Evolutionary conservation across 179 eudicot genomes (phyloP), one percentile per base, ranked within the genome.

Genomic region (Drosera spatulata): DNA sequence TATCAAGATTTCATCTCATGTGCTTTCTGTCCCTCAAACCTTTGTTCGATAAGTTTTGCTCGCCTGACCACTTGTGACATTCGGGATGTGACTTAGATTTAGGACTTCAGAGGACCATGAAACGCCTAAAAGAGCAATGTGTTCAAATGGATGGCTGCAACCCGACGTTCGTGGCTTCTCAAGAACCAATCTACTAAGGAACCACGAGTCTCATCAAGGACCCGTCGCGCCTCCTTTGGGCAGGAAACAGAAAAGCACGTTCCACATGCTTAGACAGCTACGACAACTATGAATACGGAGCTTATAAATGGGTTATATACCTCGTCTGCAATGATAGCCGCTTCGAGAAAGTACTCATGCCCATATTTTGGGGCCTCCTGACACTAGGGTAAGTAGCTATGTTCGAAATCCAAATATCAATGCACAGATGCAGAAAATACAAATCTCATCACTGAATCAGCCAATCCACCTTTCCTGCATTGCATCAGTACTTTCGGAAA

Each of bases 61-160:
- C 33, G 33, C 33, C 33, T 22, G 33, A 22, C 33, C 33, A 22
- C 33, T 22, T 22, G 33, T 22, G 33, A 22, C 33, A 22, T 22
- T 22, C 33, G 0, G 33, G 33, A 22, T 22, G 33, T 22, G 33
- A 22, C 33, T 22, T 22, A 22, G 33, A 22, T 22, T 22, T 22
- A 45, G 99, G 99, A 41, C 76, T 87, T 13, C 95, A 93, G 59
- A 84, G 99, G 72, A 86, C 83, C 53, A 86, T 85, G 48, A 86
- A 79, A 40, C 89, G 99, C 61, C 71, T 93, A 45, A 75, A 55
- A 51, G 77, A 80, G 59, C 84, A 86, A 60, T 93, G 99, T 65
- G 63, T 15, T 54, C 51, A 3, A 15, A 74, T 79, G 61, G 61
- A 69, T 3, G 84, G 90, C n/a, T 83, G 90, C 66, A 69, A 59